A percentile compares a stretch with the other conserved stretches of the same genome.
These are phyloP conservation scores for Helianthus tuberosus DNA, from an alignment of 129 eudicot genomes.

Conservation along the genomic window DNA sequence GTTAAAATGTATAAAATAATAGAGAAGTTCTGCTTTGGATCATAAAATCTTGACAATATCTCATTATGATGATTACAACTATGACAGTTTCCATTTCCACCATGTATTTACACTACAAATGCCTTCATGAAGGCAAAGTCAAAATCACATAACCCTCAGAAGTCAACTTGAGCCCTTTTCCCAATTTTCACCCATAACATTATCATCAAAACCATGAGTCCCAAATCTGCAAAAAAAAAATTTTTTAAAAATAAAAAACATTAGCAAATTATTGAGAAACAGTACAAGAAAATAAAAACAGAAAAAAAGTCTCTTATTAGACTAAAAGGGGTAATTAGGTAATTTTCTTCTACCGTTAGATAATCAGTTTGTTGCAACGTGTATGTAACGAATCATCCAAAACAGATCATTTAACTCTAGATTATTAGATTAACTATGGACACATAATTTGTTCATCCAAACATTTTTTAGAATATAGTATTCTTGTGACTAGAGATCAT, in stretches of 20 bases:
- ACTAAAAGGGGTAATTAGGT: background rate
- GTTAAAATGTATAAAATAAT: background rate
- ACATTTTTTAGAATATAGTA: background rate
- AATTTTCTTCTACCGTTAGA: background rate
- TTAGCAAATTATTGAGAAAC: background rate
- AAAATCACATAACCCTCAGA: conserved; percentile 18
- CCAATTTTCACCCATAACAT: background rate
- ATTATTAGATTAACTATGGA: background rate
- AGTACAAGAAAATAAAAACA: background rate
- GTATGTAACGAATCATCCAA: background rate
- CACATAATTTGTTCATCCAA: conserved; percentile 3
- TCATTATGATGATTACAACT: conserved; percentile 19
- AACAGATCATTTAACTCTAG: background rate
- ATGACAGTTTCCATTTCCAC: conserved; percentile 16
- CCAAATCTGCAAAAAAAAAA: conserved; percentile 16
- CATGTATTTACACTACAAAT: conserved; percentile 22
- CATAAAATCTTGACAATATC: background rate
- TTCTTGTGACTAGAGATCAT: background rate
- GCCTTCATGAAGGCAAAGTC: conserved; percentile 22
- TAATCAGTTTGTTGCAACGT: background rate
- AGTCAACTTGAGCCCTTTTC: conserved; percentile 19
- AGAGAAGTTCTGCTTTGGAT: conserved; percentile 5
- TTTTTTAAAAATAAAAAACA: background rate
- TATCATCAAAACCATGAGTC: conserved; percentile 8
- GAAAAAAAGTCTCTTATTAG: background rate